Conservation (phyloP, 257 asterid species). For the Mentha longifolia region DNA sequence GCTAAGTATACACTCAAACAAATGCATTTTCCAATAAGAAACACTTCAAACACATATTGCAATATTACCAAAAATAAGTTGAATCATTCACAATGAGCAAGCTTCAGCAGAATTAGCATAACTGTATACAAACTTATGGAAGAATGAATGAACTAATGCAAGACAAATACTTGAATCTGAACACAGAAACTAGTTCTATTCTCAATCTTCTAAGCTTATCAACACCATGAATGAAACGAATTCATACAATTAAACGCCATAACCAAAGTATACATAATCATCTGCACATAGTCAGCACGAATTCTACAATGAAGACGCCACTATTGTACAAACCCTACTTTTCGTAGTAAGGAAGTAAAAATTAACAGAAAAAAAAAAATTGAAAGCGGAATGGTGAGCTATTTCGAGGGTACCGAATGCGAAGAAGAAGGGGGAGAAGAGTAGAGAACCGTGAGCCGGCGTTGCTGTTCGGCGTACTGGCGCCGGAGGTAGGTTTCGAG, state of each 20-base stretch:
- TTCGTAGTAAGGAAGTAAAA: no score
- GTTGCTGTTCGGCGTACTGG: conserved; percentile 66
- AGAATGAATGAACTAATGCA: background rate
- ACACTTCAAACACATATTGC: background rate
- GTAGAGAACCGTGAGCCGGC: conserved; percentile 39
- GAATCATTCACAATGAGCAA: background rate
- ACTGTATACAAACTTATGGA: background rate
- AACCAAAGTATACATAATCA: conserved; percentile 9
- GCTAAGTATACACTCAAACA: no score
- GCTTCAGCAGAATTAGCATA: no score
- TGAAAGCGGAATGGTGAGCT: background rate
- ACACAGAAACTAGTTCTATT: background rate
- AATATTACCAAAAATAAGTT: background rate
- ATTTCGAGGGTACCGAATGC: conserved; percentile 39
- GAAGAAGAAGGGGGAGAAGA: conserved; percentile 34
- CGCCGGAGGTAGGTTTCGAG: conserved; percentile 70
- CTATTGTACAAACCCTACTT: background rate
- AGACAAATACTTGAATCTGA: background rate
- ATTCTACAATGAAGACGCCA: conserved; percentile 6
- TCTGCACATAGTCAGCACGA: conserved; percentile 20
- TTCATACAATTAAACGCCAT: conserved; percentile 12
- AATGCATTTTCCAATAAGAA: background rate
- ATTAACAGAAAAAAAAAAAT: no score
- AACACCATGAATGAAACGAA: background rate
- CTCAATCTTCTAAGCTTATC: background rate